These are phyloP conservation scores for Cladosporium sp. DNA, from an alignment of 2,329 filamentous ascomycete species.

Conservation along the genomic window DNA sequence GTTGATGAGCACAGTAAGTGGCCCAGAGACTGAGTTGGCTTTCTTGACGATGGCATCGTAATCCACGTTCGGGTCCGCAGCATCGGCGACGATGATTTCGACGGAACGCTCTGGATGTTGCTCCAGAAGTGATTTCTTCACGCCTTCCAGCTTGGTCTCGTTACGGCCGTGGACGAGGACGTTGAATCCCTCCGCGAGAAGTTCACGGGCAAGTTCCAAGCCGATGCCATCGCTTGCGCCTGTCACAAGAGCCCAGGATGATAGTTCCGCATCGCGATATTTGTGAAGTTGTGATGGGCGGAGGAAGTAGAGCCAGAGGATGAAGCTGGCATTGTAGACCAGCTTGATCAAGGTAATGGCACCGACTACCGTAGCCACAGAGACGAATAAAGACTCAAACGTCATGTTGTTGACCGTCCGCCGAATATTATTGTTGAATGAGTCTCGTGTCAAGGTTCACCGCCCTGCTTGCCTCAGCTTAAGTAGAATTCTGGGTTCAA, in stretches of 20 bases:
- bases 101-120: slow-evolving; percentile 46
- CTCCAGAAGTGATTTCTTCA: slow-evolving; percentile 45
- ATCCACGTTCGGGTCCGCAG: slow-evolving; percentile 35
- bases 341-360: neutral
- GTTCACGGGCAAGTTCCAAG: slow-evolving; percentile 52
- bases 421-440: neutral
- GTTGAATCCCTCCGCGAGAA: slow-evolving; percentile 57
- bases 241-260: slow-evolving; percentile 54
- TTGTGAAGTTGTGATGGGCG: slow-evolving; percentile 24
- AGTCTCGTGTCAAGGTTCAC: neutral
- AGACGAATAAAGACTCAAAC: neutral
- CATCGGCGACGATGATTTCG: slow-evolving; percentile 50
- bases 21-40: slow-evolving; percentile 36
- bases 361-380: neutral
- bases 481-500: neutral
- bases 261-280: slow-evolving; percentile 24
- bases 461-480: neutral
- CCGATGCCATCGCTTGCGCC: slow-evolving; percentile 61
- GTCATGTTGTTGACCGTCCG: neutral
- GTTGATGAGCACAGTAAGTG: slow-evolving; percentile 59
- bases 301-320: slow-evolving; percentile 30
- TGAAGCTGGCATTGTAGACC: neutral
- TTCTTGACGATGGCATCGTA: slow-evolving; percentile 26
- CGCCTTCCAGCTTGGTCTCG: slow-evolving; percentile 47
- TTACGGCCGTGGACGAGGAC: slow-evolving; percentile 62